phyloP scores from a whole-genome alignment of 345 rosid species.

The Brassica nigra region DNA sequence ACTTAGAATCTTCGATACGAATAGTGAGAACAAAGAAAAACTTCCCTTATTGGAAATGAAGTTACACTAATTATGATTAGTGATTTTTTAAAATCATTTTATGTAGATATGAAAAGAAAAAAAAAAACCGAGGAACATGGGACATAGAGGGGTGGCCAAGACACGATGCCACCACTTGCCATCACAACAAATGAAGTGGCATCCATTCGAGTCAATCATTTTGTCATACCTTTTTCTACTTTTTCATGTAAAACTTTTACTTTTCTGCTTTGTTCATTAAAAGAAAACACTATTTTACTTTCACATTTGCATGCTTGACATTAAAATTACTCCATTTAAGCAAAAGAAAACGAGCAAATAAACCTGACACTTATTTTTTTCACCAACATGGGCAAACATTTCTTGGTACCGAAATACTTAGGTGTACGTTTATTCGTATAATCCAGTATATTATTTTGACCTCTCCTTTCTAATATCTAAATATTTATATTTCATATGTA shows the following conservation, averaged over 20 bases:
- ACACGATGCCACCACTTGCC: neutral
- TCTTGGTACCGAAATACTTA: neutral
- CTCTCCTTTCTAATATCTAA: neutral
- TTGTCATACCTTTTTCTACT: neutral
- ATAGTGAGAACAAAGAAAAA: neutral
- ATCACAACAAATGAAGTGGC: conserved; percentile 37
- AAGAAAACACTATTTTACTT: neutral
- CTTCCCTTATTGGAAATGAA: neutral
- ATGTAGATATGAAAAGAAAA: neutral
- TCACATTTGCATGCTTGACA: conserved; percentile 1
- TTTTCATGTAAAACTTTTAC: conserved; percentile 33
- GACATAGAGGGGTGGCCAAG: neutral
- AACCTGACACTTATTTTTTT: neutral
- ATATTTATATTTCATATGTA: neutral
- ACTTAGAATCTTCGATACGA: neutral
- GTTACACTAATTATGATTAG: neutral
- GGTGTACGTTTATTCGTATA: neutral
- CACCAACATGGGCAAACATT: neutral
- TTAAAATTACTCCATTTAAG: neutral
- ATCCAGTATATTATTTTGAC: neutral
- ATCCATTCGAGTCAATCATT: conserved; percentile 31
- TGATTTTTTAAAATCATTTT: neutral
- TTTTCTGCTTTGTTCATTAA: conserved; percentile 18
- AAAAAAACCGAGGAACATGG: neutral
- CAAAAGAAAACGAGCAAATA: neutral